Percentiles rank a stretch among this genome's conserved stretches.
phyloP scores from a whole-genome alignment of 2,329 filamentous ascomycete species.

The Drechslera avenae region DNA sequence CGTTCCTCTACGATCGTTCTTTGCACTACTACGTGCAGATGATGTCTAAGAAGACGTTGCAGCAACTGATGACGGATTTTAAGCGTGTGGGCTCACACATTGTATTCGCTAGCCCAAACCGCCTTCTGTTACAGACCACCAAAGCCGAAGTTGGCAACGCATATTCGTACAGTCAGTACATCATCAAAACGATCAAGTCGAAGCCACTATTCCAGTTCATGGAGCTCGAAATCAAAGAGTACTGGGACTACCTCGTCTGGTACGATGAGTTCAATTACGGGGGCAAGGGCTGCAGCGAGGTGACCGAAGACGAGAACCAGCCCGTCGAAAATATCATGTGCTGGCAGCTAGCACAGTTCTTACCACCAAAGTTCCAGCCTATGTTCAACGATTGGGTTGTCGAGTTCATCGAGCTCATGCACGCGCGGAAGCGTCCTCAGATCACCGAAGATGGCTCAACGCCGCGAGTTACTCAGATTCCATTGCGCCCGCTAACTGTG shows the following conservation, averaged over 20 bases:
- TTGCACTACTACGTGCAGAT: constrained; percentile 98
- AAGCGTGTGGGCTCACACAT: constrained; percentile 92
- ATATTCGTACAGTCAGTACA: constrained; percentile 95
- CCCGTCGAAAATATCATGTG: constrained; percentile 92
- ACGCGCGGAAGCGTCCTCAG: constrained; percentile 71
- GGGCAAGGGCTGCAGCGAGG: constrained; percentile 85
- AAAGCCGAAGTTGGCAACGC: constrained; percentile 97
- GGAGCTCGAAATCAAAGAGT: constrained; percentile 95
- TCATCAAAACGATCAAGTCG: constrained; percentile 93
- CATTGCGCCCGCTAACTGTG: constrained; percentile 60
- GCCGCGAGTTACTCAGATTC: constrained; percentile 65
- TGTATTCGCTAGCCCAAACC: constrained; percentile 89
- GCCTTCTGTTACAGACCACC: constrained; percentile 89
- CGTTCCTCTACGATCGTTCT: constrained; percentile 92
- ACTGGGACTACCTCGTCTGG: constrained; percentile 99
- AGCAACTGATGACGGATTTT: constrained; percentile 97
- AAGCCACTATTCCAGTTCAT: constrained; percentile 97
- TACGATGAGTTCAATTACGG: constrained; percentile 99
- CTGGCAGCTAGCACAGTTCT: constrained; percentile 93
- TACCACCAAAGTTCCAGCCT: constrained; percentile 79
- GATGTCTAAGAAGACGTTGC: constrained; percentile 96
- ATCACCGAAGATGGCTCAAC: constrained; percentile 56
- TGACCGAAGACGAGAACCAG: constrained; percentile 77
- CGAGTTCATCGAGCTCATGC: constrained; percentile 95
- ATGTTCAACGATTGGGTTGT: constrained; percentile 92